Evolutionary conservation across 805 yeast species (phyloP).

Genomic region (Metschnikowia borealis): DNA sequence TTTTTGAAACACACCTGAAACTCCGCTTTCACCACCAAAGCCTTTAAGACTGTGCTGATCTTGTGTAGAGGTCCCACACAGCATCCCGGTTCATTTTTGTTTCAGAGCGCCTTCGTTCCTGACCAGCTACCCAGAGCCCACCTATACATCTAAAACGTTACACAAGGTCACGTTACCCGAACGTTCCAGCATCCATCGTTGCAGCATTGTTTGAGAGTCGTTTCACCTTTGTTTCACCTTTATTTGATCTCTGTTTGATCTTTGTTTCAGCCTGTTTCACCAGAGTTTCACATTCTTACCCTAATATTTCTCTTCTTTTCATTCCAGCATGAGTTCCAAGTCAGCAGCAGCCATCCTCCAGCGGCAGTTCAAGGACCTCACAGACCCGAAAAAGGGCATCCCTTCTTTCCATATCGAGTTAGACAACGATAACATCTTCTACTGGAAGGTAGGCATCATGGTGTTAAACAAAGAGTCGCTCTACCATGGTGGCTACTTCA

Average conservation of each 20-base stretch:
- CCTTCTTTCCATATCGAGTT: slow-evolving; percentile 61
- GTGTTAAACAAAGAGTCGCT: slow-evolving; percentile 84
- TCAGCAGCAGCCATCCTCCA: slow-evolving; percentile 80
- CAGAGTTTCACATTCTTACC: not conserved
- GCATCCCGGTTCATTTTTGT: too few relatives aligned
- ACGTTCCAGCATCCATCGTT: not conserved
- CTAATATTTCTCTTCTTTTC: not conserved
- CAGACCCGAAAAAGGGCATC: slow-evolving; percentile 79
- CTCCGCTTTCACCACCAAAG: not conserved
- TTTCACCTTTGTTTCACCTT: not conserved
- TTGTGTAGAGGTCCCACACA: not conserved
- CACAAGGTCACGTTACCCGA: too few relatives aligned
- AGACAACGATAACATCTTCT: slow-evolving; percentile 53
- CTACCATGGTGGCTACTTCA: slow-evolving; percentile 92
- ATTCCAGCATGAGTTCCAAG: slow-evolving; percentile 39
- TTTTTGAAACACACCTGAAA: not conserved
- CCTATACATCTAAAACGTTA: too few relatives aligned
- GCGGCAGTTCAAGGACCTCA: slow-evolving; percentile 90
- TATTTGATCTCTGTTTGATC: too few relatives aligned
- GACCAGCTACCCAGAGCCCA: too few relatives aligned
- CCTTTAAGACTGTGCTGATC: not conserved
- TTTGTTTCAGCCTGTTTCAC: not conserved
- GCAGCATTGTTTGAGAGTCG: not conserved
- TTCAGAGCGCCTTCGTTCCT: too few relatives aligned
- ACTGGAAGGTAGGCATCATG: slow-evolving; percentile 88